Evolutionary conservation across 768 basidiomycete species (phyloP), one percentile per base, ranked within the genome.

Genomic region (Suillus ampliporus): DNA sequence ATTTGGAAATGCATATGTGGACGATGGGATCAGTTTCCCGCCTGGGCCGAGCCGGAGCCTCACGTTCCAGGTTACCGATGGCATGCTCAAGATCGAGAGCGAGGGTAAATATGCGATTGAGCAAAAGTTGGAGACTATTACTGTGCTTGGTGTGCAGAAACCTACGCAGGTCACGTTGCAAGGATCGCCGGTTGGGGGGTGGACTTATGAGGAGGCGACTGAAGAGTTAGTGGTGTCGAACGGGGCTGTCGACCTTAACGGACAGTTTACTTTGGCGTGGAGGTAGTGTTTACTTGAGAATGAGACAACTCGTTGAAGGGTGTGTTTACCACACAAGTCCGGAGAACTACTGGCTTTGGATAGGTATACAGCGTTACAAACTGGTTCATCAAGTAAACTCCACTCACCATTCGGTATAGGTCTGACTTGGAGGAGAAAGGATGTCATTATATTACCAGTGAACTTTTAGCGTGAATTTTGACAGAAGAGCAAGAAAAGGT

Each of bases 21-120:
- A 92, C 70, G 91, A 92, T 68, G 91, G 90, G 10, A 79, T 85
- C 40, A 86, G 80, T 67, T 70, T 82, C 61, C 85, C 86, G 23
- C 86, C 86, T n/a, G 82, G 83, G n/a, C 79, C 82, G 4, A 82
- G 76, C 70, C 82, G 68, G 4, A 82, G 68, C 9, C 69, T 91
- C 59, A 79, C 68, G 1, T 84, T 91, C 70, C 57, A 64, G 1
- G 83, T 79, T 9, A 62, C 65, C 4, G 66, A 67, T 15, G 71
- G 76, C 10, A 59, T 71, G 54, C 63, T 91, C 31, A 58, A 60
- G 0, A 78, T 89, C 35, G 65, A 63, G 40, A 76, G 74, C 46
- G 54, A 62, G 2, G 85, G 82, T 65, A 43, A 53, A 19, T 76
- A 68, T 31, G 1, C 8, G 1, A 68, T 90, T 13, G 68, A 60